Evolutionary conservation across 2,329 filamentous ascomycete species (phyloP).

Genomic region (Didymella pinodella): DNA sequence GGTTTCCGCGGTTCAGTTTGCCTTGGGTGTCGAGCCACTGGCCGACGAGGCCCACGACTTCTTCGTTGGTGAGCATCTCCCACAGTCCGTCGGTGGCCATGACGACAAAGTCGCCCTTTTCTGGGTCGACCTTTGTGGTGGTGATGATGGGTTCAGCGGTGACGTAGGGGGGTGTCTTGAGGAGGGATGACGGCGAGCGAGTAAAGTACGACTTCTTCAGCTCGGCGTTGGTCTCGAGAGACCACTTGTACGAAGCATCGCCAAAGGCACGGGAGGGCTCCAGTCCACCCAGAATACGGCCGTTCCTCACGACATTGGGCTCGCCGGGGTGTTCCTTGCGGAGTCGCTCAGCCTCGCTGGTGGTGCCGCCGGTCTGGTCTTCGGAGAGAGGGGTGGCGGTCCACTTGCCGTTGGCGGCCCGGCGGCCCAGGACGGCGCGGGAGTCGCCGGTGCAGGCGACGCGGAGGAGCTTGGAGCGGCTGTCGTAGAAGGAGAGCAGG

Average conservation of each 20-base stretch:
- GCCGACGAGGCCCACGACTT: constrained; percentile 94
- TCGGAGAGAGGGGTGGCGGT: constrained; percentile 86
- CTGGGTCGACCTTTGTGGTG: constrained; percentile 87
- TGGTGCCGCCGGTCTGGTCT: constrained; percentile 91
- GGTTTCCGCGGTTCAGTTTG: constrained; percentile 47
- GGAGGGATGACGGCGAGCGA: constrained; percentile 74
- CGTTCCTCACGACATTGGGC: constrained; percentile 84
- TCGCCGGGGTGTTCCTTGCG: constrained; percentile 89
- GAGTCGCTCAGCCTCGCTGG: constrained; percentile 82
- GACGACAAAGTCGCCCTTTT: constrained; percentile 92
- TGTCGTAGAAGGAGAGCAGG: constrained; percentile 95
- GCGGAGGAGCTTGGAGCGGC: constrained; percentile 81
- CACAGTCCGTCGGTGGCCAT: constrained; percentile 96
- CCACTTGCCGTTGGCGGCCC: constrained; percentile 84
- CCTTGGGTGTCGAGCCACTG: constrained; percentile 91
- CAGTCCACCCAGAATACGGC: constrained; percentile 87
- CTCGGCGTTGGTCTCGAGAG: constrained; percentile 79
- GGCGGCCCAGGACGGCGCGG: constrained; percentile 88
- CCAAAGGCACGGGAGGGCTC: constrained; percentile 96
- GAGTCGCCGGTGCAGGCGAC: constrained; percentile 97
- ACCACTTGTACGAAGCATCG: constrained; percentile 98
- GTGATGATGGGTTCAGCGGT: constrained; percentile 95
- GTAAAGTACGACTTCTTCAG: constrained; percentile 89
- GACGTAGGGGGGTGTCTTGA: constrained; percentile 95
- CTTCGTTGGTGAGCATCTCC: constrained; percentile 99